Evolutionary conservation across 139 green algal species (phyloP).

Genomic region (Coccomyxa sp.): DNA sequence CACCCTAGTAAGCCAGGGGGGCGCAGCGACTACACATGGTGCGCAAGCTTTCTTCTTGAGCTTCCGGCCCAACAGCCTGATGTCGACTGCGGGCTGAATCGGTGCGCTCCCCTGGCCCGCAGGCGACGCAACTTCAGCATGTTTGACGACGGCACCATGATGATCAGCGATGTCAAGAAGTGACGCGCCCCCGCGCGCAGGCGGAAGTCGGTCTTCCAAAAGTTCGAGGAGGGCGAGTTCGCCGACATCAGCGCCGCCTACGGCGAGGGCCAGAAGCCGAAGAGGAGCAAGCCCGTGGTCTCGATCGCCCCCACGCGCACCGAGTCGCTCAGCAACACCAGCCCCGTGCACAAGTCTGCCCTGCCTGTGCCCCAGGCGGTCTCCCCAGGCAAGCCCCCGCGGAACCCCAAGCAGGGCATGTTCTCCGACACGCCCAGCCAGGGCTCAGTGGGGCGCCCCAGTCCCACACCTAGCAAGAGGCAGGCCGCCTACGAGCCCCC

Average conservation of each 20-base stretch:
- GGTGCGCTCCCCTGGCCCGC: neutral
- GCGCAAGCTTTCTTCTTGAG: neutral
- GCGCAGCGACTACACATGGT: neutral
- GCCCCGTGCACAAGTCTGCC: neutral
- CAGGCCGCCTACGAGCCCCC: neutral
- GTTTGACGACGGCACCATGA: neutral
- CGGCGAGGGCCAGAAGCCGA: neutral
- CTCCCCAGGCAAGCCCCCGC: too few relatives aligned
- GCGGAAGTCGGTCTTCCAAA: neutral
- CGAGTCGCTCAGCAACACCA: neutral
- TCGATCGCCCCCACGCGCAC: neutral
- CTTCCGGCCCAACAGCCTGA: neutral
- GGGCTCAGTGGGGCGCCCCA: neutral
- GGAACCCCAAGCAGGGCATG: too few relatives aligned
- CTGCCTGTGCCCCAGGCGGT: neutral
- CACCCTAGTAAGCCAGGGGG: too few relatives aligned
- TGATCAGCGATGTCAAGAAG: neutral
- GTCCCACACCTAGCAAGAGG: neutral
- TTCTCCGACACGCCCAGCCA: neutral
- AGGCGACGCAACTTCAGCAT: neutral
- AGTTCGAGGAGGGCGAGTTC: slow-evolving; percentile 1
- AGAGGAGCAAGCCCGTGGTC: neutral
- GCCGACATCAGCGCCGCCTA: neutral
- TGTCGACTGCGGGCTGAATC: neutral
- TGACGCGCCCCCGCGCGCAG: neutral